Evolutionary conservation across 805 yeast genomes (phyloP).

Genomic region (Hanseniaspora taiwanica): DNA sequence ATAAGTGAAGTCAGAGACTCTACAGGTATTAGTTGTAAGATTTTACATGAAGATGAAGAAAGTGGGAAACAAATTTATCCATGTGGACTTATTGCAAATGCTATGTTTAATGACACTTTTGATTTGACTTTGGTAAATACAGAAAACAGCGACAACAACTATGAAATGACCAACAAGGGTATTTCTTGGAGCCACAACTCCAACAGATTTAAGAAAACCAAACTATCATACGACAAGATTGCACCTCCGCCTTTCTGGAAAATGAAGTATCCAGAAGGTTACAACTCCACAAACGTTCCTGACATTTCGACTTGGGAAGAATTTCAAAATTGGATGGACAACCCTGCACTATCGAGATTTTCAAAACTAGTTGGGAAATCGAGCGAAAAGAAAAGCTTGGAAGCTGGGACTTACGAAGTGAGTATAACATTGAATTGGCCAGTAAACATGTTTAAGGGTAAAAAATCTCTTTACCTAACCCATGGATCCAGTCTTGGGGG

Average conservation of each 20-base stretch:
- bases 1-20: constrained; percentile 35
- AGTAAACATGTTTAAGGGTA: constrained; percentile 41
- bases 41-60: constrained; percentile 37
- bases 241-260: constrained; percentile 95
- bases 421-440: constrained; percentile 70
- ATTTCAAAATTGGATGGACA: constrained; percentile 94
- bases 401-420: constrained; percentile 49
- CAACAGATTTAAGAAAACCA: constrained; percentile 56
- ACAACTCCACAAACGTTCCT: constrained; percentile 70
- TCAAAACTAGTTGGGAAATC: constrained; percentile 55
- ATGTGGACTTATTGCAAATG: constrained; percentile 90
- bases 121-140: constrained; percentile 24
- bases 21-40: constrained; percentile 46
- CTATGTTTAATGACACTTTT: constrained; percentile 81
- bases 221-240: constrained; percentile 52
- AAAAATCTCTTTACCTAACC: constrained; percentile 51
- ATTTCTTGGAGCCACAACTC: constrained; percentile 83
- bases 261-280: constrained; percentile 69
- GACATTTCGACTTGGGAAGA: constrained; percentile 66
- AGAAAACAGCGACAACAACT: constrained; percentile 4
- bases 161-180: constrained; percentile 34
- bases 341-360: constrained; percentile 59
- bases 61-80: constrained; percentile 64
- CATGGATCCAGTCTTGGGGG: constrained; percentile 70
- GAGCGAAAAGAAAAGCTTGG: constrained; percentile 30